phyloP scores from a whole-genome alignment of 2,329 filamentous ascomycete genomes.

The Penicillium frequentans region DNA sequence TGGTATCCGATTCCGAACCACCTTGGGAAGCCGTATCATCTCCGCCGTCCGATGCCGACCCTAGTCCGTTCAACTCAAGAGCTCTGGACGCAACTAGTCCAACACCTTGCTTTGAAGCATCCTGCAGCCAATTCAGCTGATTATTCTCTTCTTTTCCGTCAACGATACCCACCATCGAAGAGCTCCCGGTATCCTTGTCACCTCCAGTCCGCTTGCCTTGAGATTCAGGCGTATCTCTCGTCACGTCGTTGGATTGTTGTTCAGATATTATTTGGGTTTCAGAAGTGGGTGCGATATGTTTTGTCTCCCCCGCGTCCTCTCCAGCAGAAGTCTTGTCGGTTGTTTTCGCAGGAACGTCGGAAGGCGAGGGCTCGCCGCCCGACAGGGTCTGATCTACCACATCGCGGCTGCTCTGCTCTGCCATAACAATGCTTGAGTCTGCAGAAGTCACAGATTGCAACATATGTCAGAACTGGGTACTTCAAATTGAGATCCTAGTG shows the following conservation, averaged over 20 bases:
- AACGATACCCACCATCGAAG: conserved; percentile 31
- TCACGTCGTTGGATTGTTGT: conserved; percentile 25
- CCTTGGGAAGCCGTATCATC: conserved; percentile 45
- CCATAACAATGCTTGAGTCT: conserved; percentile 66
- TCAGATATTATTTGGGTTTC: conserved; percentile 27
- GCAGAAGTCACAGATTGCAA: conserved; percentile 28
- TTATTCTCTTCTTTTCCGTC: conserved; percentile 6
- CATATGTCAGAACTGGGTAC: conserved; percentile 34
- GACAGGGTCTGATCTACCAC: conserved; percentile 71
- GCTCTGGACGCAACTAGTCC: conserved; percentile 36
- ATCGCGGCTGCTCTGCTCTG: conserved; percentile 69
- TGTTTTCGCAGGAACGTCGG: conserved; percentile 65
- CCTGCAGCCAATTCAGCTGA: conserved; percentile 25
- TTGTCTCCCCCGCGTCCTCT: conserved; percentile 47
- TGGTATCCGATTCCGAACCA: conserved; percentile 64
- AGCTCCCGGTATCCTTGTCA: conserved; percentile 26
- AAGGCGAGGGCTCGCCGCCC: conserved; percentile 63
- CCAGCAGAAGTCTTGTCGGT: conserved; percentile 55
- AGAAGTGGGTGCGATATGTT: conserved; percentile 39
- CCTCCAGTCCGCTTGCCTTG: conserved; percentile 20
- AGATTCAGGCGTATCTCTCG: conserved; percentile 17
- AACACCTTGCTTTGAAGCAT: conserved; percentile 30
- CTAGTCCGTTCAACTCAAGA: conserved; percentile 41
- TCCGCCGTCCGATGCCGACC: conserved; percentile 37
- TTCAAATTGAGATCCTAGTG: conserved; percentile 11